Base-by-base conservation (phyloP, 306 rosid genomes). In the Parietaria judaica region DNA sequence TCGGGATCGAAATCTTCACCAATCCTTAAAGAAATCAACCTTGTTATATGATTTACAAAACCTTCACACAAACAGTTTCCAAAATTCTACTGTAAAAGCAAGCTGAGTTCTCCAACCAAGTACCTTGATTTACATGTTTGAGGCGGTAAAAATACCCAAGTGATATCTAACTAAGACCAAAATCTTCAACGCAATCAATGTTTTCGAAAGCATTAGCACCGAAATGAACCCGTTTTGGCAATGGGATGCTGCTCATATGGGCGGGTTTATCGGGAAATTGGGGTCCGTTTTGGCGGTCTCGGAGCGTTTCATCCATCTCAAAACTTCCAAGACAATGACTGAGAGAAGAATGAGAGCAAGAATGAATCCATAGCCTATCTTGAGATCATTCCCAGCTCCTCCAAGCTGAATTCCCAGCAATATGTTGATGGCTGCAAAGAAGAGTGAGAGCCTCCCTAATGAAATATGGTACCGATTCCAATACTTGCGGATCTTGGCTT, bases 401-500 rank as follows among this genome's bases (percentile, higher is more conserved):
- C 94, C 95, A 61, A 88, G 80, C 69, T 77, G 74, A 72, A 94
- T 81, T 60, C 97, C 99, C 80, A 94, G 43, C 54, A 88, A 76
- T 72, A 94, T 81, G 85, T 94, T 94, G 83, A 94, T 49, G 16
- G 94, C 81, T 72, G 84, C 97, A 69, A 88, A 94, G 70, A 94
- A 84, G 54, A 94, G 78, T 17, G 95, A 95, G 73, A 88, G 46
- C 74, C 99, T 94, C 75, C 99, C 99, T 73, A 83, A 68, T 89
- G 95, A 94, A 64, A 80, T 62, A 60, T 94, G 99, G 71, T 94
- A 94, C 94, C 84, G 76, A 56, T 94, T 94, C 99, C 97, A 94
- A 63, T 80, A 70, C 65, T 67, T 81, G 10, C 99, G 83, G 52
- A 72, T 47, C 88, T 86, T 88, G 8, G 90, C 76, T 11, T 84